Evolutionary conservation across 2,329 filamentous ascomycete genomes (phyloP).

Genomic region (Neurospora sp.): DNA sequence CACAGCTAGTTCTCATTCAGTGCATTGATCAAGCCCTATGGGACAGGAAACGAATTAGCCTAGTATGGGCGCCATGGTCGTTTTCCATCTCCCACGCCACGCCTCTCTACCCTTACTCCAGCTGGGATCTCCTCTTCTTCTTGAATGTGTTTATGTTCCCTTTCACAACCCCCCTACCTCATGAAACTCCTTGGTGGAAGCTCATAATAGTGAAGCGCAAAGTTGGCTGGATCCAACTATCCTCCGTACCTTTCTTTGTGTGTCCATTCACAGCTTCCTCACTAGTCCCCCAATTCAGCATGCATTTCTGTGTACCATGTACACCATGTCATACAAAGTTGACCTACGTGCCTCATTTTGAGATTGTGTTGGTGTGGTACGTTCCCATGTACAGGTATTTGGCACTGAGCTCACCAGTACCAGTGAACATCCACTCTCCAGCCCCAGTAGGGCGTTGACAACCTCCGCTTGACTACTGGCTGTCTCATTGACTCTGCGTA

Average conservation of each 20-base stretch:
- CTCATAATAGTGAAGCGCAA: neutral
- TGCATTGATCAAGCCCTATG: neutral
- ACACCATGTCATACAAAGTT: neutral
- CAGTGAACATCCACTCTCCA: neutral
- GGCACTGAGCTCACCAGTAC: neutral
- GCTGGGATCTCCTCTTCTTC: neutral
- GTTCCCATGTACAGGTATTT: neutral
- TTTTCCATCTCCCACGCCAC: neutral
- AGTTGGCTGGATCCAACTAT: neutral
- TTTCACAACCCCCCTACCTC: neutral
- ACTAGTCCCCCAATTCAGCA: neutral
- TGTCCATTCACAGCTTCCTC: neutral
- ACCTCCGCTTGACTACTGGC: neutral
- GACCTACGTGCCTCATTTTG: neutral
- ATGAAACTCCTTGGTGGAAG: neutral
- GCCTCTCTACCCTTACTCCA: neutral
- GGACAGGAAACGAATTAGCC: neutral
- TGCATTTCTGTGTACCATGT: neutral
- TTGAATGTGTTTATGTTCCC: neutral
- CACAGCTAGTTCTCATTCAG: neutral
- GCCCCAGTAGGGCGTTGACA: neutral
- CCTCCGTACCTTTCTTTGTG: neutral
- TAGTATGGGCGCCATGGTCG: neutral
- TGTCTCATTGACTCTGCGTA: neutral
- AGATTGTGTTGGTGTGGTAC: neutral